Evolutionary conservation across 176 grass and related monocot genomes (phyloP), one percentile per base, ranked within the genome.

Genomic region (Zoysia pacifica): DNA sequence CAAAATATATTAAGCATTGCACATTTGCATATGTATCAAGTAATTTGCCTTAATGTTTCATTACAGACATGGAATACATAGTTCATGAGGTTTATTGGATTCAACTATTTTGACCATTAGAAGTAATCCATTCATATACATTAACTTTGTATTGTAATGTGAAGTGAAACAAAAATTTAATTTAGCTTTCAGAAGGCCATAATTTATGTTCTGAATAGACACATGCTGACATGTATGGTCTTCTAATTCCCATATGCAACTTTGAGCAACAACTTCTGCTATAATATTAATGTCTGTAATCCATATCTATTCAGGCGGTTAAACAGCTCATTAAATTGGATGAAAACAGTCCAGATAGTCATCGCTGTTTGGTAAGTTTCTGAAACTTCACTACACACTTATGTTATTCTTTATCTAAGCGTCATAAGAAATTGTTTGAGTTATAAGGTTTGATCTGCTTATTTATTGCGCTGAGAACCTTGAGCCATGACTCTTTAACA

Each of bases 251-350:
- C 7, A 10, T 72, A 63, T 61, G n/a, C 39, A 44, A 14, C 46
- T 53, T 60, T 38, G 79, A 69, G 44, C 37, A 59, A 47, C 48
- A 37, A 41, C 44, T 60, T 86, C 16, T 80, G 11, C 49, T 56
- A 12, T n/a, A 83, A 78, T 19, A 48, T 40, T 48, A 69, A 48
- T 48, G 10, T 69, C 73, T 35, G 53, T 67, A 74, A 72, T 76
- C 12, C 65, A 37, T 76, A 16, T 82, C 49, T 72, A 48, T 82
- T 59, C 97, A 99, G 97, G 97, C 97, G n/a, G 93, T 96, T 51
- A 96, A 96, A 73, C 88, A 90, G 42, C 88, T 99, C 11, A 84
- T 95, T 82, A 96, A 84, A 75, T 87, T 99, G 93, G 89, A 99
- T 74, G 84, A 91, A 73, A 87, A 84, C 51, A 87, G 87, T 89